Evolutionary conservation across 169 alveolate species (phyloP).

Genomic region (Neospora caninum): DNA sequence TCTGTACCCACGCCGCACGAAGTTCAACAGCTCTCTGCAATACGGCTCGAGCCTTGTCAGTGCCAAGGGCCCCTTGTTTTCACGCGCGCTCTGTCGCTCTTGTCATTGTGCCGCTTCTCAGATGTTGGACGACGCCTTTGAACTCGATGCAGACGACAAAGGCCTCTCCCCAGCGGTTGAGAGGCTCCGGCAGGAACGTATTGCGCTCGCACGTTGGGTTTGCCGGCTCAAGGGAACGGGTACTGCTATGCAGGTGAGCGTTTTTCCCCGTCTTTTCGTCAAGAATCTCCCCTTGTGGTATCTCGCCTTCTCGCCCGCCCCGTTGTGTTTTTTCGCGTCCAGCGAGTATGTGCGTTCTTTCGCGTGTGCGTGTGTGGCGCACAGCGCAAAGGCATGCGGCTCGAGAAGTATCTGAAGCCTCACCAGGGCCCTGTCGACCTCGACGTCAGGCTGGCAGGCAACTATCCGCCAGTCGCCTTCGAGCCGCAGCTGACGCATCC

Average conservation of each 20-base stretch:
- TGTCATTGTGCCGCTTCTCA: neutral
- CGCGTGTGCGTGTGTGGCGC: no score
- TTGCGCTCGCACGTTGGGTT: constrained; percentile 55
- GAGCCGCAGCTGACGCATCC: neutral
- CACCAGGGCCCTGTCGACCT: neutral
- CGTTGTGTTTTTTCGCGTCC: no score
- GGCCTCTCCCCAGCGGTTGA: constrained; percentile 37
- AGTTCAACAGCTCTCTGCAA: no score
- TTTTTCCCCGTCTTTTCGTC: no score
- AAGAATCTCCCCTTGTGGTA: no score
- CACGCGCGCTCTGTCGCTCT: no score
- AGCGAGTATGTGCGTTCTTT: no score
- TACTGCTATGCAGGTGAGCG: neutral
- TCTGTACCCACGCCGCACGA: no score
- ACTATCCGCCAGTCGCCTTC: neutral
- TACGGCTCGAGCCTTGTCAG: no score
- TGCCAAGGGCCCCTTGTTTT: no score
- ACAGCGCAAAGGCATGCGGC: neutral
- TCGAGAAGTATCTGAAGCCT: neutral
- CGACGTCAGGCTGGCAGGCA: neutral
- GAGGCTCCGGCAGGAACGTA: constrained; percentile 47
- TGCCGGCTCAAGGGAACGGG: neutral
- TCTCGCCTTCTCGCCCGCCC: no score
- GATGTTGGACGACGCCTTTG: neutral
- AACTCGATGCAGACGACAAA: neutral